Evolutionary conservation across 768 basidiomycete genomes (phyloP).

Genomic region (Pleurotus eryngii): DNA sequence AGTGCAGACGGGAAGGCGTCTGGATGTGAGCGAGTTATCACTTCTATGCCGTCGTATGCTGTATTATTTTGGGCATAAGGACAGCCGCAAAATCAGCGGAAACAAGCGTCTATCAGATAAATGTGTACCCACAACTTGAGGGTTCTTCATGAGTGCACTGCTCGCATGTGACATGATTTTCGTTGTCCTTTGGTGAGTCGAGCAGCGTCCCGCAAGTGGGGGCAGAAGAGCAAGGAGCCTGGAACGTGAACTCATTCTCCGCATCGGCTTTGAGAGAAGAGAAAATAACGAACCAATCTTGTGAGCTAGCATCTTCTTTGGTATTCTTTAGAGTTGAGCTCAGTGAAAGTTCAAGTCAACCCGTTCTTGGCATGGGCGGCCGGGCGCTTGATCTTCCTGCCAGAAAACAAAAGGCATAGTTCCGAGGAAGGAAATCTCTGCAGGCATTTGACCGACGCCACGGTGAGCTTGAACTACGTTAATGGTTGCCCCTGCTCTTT

Average conservation of each 20-base stretch:
- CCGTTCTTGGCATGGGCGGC: conserved; percentile 3
- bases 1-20: conserved; percentile 92
- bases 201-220: conserved; percentile 90
- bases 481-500: too few relatives aligned
- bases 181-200: conserved; percentile 72
- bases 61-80: background rate
- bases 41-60: conserved; percentile 93
- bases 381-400: background rate
- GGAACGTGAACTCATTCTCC: background rate
- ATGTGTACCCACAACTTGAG: conserved; percentile 68
- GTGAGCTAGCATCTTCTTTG: conserved; percentile 28
- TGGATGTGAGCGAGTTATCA: conserved; percentile 86
- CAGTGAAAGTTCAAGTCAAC: background rate
- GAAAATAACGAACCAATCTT: conserved; percentile 40
- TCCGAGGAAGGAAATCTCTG: background rate
- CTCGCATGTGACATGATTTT: conserved; percentile 76
- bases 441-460: background rate
- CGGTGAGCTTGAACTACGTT: too few relatives aligned
- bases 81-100: background rate
- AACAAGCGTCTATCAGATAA: background rate
- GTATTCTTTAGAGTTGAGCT: too few relatives aligned
- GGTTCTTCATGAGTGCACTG: conserved; percentile 88
- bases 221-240: conserved; percentile 95
- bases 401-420: conserved; percentile 1
- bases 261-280: background rate